Evolutionary conservation across 768 basidiomycete genomes (phyloP).

Genomic region (Lactarius vividus): DNA sequence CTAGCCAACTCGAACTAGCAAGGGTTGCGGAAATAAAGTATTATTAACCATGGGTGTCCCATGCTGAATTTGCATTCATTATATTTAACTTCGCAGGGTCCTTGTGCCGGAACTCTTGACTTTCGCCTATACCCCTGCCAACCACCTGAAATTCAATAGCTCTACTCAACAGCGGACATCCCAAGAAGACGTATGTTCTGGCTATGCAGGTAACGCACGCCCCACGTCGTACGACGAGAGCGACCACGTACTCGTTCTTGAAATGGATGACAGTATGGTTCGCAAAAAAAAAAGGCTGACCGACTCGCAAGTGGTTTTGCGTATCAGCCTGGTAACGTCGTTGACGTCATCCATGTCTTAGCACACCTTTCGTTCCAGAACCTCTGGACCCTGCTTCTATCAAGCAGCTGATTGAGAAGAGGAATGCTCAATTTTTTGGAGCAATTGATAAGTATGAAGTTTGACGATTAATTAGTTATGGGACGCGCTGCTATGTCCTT

Average conservation of each 20-base stretch:
- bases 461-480: conserved; percentile 33
- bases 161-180: conserved; percentile 42
- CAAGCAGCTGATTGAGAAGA: conserved; percentile 21
- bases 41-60: conserved; percentile 5
- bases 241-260: conserved; percentile 50
- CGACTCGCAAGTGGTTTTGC: conserved; percentile 15
- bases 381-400: conserved; percentile 18
- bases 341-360: conserved; percentile 2
- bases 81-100: conserved; percentile 45
- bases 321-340: neutral
- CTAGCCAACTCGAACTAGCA: conserved; percentile 73
- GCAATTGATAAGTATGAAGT: conserved; percentile 48
- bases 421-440: conserved; percentile 36
- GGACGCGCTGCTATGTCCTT: neutral
- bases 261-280: conserved; percentile 46
- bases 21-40: conserved; percentile 85
- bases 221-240: conserved; percentile 37
- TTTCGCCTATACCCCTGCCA: conserved; percentile 75
- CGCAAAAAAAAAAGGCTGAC: neutral
- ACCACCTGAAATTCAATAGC: conserved; percentile 55
- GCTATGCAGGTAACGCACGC: conserved; percentile 21
- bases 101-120: conserved; percentile 78
- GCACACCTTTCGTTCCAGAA: conserved; percentile 18
- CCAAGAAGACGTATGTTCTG: neutral
- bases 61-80: neutral